A percentile compares a stretch with the other conserved stretches of the same genome.
These are phyloP conservation scores for Debaryomyces subglobosus DNA, from an alignment of 1,139 yeast species.

Conservation along the genomic window DNA sequence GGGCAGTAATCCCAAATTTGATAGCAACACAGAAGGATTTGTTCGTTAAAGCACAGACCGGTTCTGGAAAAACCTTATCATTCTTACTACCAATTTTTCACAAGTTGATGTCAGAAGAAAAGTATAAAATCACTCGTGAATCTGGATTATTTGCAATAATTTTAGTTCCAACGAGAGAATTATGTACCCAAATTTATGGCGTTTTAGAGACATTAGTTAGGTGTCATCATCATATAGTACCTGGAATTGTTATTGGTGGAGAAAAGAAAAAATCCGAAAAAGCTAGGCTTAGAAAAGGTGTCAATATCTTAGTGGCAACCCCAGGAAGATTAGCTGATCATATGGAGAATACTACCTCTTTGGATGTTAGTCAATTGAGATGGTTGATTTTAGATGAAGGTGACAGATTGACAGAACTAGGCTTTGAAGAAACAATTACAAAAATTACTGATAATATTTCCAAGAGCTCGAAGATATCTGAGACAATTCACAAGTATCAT, in stretches of 20 bases:
- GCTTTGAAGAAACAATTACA: slow-evolving; percentile 90
- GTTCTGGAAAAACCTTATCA: slow-evolving; percentile 91
- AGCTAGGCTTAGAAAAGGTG: slow-evolving; percentile 88
- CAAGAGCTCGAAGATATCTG: slow-evolving; percentile 41
- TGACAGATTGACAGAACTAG: slow-evolving; percentile 90
- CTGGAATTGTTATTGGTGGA: slow-evolving; percentile 94
- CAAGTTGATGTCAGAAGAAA: slow-evolving; percentile 57
- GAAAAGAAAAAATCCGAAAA: slow-evolving; percentile 92
- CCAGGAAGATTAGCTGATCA: slow-evolving; percentile 94
- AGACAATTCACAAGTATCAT: slow-evolving; percentile 45
- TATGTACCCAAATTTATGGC: slow-evolving; percentile 87
- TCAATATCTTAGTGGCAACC: slow-evolving; percentile 84
- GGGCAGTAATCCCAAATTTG: slow-evolving; percentile 76
- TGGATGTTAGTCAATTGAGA: slow-evolving; percentile 72
- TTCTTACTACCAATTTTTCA: slow-evolving; percentile 83
- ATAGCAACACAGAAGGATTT: slow-evolving; percentile 60
- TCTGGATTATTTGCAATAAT: slow-evolving; percentile 88
- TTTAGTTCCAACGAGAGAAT: slow-evolving; percentile 90
- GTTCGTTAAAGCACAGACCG: slow-evolving; percentile 92
- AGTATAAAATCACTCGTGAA: slow-evolving; percentile 58
- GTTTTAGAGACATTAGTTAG: slow-evolving; percentile 73
- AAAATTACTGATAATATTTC: slow-evolving; percentile 68
- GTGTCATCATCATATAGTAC: slow-evolving; percentile 82
- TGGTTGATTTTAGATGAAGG: slow-evolving; percentile 94
- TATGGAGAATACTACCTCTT: slow-evolving; percentile 76